Percentiles rank a stretch among this genome's conserved stretches.
These are phyloP conservation scores for Pseudogymnoascus sp. DNA, from an alignment of 2,329 filamentous ascomycete species.

Conservation along the genomic window DNA sequence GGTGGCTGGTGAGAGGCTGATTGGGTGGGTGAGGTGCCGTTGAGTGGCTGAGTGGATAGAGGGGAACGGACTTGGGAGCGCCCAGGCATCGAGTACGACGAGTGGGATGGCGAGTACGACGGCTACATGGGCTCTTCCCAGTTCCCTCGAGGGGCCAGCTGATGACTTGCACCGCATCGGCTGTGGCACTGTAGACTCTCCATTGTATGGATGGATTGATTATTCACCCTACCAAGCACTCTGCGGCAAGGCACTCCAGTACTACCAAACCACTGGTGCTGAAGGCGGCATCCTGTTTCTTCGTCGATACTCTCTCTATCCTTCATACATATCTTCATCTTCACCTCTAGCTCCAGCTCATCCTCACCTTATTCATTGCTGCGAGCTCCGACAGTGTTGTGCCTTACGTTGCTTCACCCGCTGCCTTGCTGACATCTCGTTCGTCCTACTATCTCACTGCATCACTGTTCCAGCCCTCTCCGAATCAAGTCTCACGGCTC, in stretches of 20 bases:
- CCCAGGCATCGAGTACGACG: background rate
- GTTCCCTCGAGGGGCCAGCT: background rate
- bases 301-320: background rate
- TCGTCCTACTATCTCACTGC: background rate
- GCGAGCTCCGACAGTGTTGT: background rate
- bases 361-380: background rate
- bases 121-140: background rate
- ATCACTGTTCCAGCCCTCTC: background rate
- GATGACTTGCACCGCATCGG: slow-evolving; percentile 1
- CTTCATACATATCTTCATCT: background rate
- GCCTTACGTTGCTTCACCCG: background rate
- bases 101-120: background rate
- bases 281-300: background rate
- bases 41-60: slow-evolving; percentile 4
- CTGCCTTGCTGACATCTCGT: background rate
- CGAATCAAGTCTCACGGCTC: background rate
- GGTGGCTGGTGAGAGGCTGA: background rate
- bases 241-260: background rate
- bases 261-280: background rate
- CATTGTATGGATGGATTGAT: background rate
- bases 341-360: no score
- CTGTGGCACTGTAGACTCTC: background rate
- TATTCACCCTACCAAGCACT: background rate
- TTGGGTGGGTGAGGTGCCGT: background rate
- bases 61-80: background rate